phyloP scores from a whole-genome alignment of 345 rosid species.

The Heritiera fomes region DNA sequence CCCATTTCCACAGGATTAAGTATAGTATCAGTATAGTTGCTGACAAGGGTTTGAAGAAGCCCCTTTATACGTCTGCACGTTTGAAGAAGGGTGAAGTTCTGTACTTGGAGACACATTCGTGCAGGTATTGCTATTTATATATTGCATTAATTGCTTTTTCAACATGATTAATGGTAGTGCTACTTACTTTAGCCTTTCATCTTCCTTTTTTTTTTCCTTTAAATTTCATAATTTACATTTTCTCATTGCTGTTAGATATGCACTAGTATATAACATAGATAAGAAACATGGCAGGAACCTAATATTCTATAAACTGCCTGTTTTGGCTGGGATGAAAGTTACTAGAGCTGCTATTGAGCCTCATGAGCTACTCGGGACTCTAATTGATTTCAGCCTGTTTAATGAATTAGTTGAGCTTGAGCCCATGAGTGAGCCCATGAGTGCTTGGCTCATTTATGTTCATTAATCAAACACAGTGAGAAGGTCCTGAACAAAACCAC shows the following conservation, averaged over 20 bases:
- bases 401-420: neutral
- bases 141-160: conserved; percentile 9
- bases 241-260: neutral
- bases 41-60: conserved; percentile 95
- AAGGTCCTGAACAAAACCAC: no score
- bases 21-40: conserved; percentile 88
- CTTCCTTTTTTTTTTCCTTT: neutral
- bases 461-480: neutral
- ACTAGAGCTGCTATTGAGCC: neutral
- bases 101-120: conserved; percentile 90
- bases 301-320: neutral
- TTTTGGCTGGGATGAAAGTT: neutral
- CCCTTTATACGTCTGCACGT: conserved; percentile 93
- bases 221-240: conserved; percentile 8
- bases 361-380: neutral
- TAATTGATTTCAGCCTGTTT: no score
- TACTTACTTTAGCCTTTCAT: conserved; percentile 4
- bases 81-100: conserved; percentile 97
- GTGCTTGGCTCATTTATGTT: neutral
- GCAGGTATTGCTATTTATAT: conserved; percentile 57
- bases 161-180: conserved; percentile 9
- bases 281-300: neutral
- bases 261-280: neutral
- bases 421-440: neutral
- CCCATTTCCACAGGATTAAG: conserved; percentile 53